Evolutionary conservation across 371 early-diverging fungal species (phyloP).

Genomic region (Basidiobolus meristosporus): DNA sequence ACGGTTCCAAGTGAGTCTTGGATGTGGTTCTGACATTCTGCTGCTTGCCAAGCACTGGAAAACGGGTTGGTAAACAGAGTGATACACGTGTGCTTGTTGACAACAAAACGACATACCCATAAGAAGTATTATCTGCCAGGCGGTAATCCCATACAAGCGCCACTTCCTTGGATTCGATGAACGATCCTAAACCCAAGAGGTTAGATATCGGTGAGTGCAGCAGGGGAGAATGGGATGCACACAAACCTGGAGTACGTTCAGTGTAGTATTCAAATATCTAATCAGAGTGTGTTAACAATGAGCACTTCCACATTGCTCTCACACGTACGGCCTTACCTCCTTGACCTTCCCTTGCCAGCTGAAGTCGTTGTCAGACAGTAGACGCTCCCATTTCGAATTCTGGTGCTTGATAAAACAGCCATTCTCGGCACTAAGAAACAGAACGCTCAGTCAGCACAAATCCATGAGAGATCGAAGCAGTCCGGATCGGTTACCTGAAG

Average conservation of each 20-base stretch:
- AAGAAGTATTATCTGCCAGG: not conserved
- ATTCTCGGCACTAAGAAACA: conserved; percentile 50
- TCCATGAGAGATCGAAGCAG: not conserved
- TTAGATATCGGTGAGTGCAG: too few relatives aligned
- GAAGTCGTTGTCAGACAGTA: conserved; percentile 57
- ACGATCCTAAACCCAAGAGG: too few relatives aligned
- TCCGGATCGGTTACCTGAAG: conserved; percentile 22
- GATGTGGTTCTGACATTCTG: conserved; percentile 80
- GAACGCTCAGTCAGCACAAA: not conserved
- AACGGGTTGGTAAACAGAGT: conserved; percentile 41
- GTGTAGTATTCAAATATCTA: conserved; percentile 75
- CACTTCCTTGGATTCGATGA: conserved; percentile 56
- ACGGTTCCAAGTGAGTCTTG: conserved; percentile 64
- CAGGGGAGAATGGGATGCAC: too few relatives aligned
- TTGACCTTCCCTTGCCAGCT: conserved; percentile 66
- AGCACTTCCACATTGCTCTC: not conserved
- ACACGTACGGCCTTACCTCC: conserved; percentile 10
- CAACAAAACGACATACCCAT: too few relatives aligned
- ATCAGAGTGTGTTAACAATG: conserved; percentile 4
- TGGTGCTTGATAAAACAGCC: conserved; percentile 64
- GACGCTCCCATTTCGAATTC: conserved; percentile 52
- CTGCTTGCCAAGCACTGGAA: conserved; percentile 68
- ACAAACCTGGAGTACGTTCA: conserved; percentile 77
- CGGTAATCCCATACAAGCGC: conserved; percentile 55
- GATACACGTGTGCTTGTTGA: too few relatives aligned